Conservation (phyloP, 768 basidiomycete species). For the Russula sp. region DNA sequence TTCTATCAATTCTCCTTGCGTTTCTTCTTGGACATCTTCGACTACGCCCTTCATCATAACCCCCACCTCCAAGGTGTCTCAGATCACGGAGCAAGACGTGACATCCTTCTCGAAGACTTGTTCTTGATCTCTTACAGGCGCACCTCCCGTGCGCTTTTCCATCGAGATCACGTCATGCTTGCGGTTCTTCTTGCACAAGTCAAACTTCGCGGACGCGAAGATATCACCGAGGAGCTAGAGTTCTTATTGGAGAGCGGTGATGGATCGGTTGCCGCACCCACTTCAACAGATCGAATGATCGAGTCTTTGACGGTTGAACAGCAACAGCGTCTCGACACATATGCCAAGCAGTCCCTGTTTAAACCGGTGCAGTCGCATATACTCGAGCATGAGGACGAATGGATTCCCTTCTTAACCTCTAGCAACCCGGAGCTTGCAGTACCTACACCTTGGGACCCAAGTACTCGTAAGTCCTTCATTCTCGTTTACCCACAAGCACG, state of each 20-base stretch:
- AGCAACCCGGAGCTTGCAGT: constrained; percentile 58
- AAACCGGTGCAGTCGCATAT: constrained; percentile 66
- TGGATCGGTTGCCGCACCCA: constrained; percentile 39
- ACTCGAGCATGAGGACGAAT: constrained; percentile 53
- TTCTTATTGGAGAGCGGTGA: constrained; percentile 89
- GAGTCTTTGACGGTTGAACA: constrained; percentile 63
- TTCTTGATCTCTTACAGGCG: constrained; percentile 86
- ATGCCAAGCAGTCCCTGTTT: constrained; percentile 70
- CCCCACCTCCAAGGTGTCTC: constrained; percentile 78
- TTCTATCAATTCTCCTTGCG: constrained; percentile 98
- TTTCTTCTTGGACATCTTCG: constrained; percentile 99
- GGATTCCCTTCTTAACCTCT: constrained; percentile 68
- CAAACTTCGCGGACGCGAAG: constrained; percentile 73
- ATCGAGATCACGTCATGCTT: constrained; percentile 86
- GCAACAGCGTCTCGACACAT: constrained; percentile 57
- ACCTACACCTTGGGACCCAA: constrained; percentile 74
- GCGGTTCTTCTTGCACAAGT: constrained; percentile 88
- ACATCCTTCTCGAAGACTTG: constrained; percentile 79
- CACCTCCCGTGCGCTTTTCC: constrained; percentile 84
- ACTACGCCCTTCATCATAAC: constrained; percentile 88
- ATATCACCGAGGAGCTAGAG: constrained; percentile 80
- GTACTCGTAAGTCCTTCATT: constrained; percentile 54
- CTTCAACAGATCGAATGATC: constrained; percentile 34
- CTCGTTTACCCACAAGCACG: constrained; percentile 4
- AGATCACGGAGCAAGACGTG: constrained; percentile 66